Percentiles rank a stretch among this genome's conserved stretches.
phyloP scores from a whole-genome alignment of 2,329 filamentous ascomycete genomes.

The Pezicula neosporulosa region DNA sequence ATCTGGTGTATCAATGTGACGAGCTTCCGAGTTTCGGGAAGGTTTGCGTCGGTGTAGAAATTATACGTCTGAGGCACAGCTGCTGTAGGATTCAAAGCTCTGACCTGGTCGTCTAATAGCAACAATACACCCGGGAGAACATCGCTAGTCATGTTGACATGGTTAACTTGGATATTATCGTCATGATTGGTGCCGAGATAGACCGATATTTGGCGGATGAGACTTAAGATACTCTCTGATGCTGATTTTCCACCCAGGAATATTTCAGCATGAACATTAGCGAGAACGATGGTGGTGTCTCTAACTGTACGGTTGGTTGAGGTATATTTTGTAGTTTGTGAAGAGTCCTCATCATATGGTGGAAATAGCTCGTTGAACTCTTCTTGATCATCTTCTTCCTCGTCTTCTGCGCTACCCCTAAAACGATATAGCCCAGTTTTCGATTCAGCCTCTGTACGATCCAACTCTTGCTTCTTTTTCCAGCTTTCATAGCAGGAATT shows the following conservation, averaged over 20 bases:
- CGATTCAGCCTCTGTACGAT: constrained; percentile 70
- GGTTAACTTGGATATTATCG: constrained; percentile 7
- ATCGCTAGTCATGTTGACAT: constrained; percentile 41
- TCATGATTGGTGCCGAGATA: constrained; percentile 19
- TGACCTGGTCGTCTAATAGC: constrained; percentile 58
- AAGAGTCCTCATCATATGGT: constrained; percentile 54
- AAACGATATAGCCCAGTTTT: constrained; percentile 81
- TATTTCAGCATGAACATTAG: constrained; percentile 52
- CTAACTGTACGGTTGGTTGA: constrained; percentile 13
- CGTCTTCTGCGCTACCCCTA: constrained; percentile 71
- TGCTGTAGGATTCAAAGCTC: constrained; percentile 37
- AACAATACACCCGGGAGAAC: constrained; percentile 67
- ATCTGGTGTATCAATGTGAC: constrained; percentile 67
- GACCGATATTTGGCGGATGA: constrained; percentile 23
- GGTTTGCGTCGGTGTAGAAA: constrained; percentile 83
- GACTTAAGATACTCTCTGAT: constrained; percentile 19
- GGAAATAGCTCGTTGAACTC: constrained; percentile 84
- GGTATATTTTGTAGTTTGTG: constrained; percentile 11
- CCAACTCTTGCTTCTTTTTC: constrained; percentile 71
- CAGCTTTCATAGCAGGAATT: constrained; percentile 75
- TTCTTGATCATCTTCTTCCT: constrained; percentile 69
- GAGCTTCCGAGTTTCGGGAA: constrained; percentile 71
- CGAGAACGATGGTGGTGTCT: constrained; percentile 49
- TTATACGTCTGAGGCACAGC: constrained; percentile 60
- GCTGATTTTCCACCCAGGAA: constrained; percentile 18